These are phyloP conservation scores for Tricholoma terreum DNA, from an alignment of 768 basidiomycete genomes.

Conservation along the genomic window DNA sequence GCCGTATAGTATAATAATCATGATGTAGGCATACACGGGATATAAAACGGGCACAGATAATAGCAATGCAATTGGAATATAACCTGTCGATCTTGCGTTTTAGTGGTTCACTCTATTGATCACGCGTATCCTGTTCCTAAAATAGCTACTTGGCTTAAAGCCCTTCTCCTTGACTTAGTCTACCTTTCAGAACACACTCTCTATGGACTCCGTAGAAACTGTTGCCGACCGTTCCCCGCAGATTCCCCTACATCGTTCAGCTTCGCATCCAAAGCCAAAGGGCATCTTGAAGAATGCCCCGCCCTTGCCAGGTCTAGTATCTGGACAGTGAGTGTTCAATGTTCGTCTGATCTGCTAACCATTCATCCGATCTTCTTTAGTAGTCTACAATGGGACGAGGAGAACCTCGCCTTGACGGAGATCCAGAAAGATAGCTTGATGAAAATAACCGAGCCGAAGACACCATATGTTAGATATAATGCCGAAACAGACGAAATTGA, in stretches of 20 bases:
- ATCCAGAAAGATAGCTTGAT: conserved; percentile 93
- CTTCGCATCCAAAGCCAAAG: conserved; percentile 73
- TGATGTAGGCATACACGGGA: too few species aligned
- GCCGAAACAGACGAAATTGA: conserved; percentile 82
- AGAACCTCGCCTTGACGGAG: conserved; percentile 88
- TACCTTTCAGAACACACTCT: not conserved
- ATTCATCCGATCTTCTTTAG: conserved; percentile 23
- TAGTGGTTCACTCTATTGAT: too few species aligned
- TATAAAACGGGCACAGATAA: too few species aligned
- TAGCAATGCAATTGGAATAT: too few species aligned
- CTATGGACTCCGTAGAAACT: conserved; percentile 17
- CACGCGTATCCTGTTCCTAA: not conserved
- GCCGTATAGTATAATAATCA: too few species aligned
- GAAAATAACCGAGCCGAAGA: conserved; percentile 99
- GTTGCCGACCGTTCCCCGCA: conserved; percentile 41
- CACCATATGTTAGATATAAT: conserved; percentile 91
- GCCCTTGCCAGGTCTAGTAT: conserved; percentile 37
- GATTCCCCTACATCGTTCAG: conserved; percentile 57
- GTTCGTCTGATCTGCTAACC: not conserved
- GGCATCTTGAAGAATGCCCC: conserved; percentile 87
- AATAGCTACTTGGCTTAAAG: conserved; percentile 1
- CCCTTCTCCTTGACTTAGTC: conserved; percentile 1
- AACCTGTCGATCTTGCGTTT: too few species aligned
- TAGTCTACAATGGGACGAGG: conserved; percentile 94
- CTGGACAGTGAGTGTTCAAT: conserved; percentile 41